Evolutionary conservation across 257 asterid species (phyloP).

Genomic region (Striga asiatica): DNA sequence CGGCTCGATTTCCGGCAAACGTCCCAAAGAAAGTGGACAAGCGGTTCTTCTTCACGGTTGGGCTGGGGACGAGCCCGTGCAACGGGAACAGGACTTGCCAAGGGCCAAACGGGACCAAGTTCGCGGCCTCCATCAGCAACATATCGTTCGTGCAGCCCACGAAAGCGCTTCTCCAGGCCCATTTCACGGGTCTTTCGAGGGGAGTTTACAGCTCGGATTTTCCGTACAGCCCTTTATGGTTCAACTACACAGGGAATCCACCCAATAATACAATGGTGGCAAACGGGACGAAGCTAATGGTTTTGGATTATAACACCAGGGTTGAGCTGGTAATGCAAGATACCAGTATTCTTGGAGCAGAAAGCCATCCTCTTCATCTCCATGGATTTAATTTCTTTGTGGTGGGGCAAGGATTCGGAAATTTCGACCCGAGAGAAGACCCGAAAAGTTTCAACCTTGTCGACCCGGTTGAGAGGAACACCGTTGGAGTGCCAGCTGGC

Average conservation of each 20-base stretch:
- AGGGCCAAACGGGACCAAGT: conserved; percentile 26
- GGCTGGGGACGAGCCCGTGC: conserved; percentile 26
- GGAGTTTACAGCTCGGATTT: conserved; percentile 21
- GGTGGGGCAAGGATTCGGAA: conserved; percentile 39
- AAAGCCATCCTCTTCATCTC: conserved; percentile 40
- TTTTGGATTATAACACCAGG: conserved; percentile 14
- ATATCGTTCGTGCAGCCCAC: conserved; percentile 22
- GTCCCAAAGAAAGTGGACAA: conserved; percentile 20
- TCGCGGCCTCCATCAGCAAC: conserved; percentile 27
- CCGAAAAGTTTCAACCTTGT: conserved; percentile 32
- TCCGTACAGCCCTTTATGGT: conserved; percentile 23
- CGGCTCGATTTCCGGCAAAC: conserved; percentile 18
- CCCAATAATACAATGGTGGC: conserved; percentile 19
- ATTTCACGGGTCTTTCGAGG: conserved; percentile 16
- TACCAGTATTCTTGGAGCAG: conserved; percentile 30
- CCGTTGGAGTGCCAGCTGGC: conserved; percentile 33
- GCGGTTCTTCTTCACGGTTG: conserved; percentile 24
- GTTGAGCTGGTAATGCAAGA: conserved; percentile 40
- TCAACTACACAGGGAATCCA: conserved; percentile 26
- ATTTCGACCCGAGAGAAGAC: conserved; percentile 23
- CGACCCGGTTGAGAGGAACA: conserved; percentile 35
- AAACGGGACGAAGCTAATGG: conserved; percentile 22
- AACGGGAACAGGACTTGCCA: conserved; percentile 20
- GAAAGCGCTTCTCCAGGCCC: conserved; percentile 26
- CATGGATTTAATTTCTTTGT: conserved; percentile 36